phyloP scores from a whole-genome alignment of 257 asterid genomes.

The Solanum medicagineum region DNA sequence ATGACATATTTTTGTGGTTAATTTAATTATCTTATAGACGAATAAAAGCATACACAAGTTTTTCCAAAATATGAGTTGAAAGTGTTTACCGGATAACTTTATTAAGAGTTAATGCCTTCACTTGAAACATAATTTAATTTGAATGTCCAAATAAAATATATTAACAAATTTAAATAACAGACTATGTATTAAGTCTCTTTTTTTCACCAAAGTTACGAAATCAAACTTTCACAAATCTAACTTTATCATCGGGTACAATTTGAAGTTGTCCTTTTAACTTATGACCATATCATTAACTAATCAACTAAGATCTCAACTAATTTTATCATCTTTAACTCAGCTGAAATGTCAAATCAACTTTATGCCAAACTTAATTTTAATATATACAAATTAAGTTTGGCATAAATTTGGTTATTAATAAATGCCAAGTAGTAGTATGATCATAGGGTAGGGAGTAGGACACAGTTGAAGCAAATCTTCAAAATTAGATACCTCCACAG shows the following conservation, averaged over 20 bases:
- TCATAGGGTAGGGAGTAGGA: not conserved
- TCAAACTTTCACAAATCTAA: not conserved
- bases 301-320: not conserved
- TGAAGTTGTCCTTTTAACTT: not conserved
- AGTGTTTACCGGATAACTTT: not conserved
- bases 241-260: not conserved
- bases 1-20: too few relatives aligned
- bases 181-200: not conserved
- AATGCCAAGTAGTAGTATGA: not conserved
- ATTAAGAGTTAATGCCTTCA: not conserved
- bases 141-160: not conserved
- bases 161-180: not conserved
- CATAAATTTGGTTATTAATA: not conserved
- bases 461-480: not conserved
- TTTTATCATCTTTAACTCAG: not conserved
- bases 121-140: too few relatives aligned
- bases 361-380: too few relatives aligned
- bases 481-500: not conserved
- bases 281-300: not conserved
- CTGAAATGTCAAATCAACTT: not conserved
- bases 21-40: not conserved
- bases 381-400: not conserved
- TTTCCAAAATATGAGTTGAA: not conserved
- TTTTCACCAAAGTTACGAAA: not conserved
- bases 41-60: not conserved